Base-by-base conservation (phyloP, 352 stramenopile species). In the Phytophthora nicotianae region DNA sequence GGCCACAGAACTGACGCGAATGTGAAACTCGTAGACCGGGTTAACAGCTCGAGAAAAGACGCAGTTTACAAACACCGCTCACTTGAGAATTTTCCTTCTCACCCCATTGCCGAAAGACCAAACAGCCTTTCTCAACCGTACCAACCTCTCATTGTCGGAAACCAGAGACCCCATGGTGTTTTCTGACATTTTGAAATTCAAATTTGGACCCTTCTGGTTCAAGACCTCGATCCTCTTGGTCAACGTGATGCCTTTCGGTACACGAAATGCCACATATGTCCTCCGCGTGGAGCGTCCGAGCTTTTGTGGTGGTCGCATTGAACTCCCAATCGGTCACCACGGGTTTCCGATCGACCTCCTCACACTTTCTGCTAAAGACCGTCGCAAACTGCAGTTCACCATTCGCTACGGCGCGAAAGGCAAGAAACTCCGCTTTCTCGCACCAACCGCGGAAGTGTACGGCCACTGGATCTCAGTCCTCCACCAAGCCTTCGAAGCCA, bases 51-150 rank as follows among this genome's bases (percentile, higher is more conserved):
- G 40, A 46, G 40, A 26, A 27, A 46, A 46, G 5, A 46, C 40
- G 40, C 19, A 26, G 40, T 13, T 19, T 19, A 8, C 29, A 26
- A 3, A 26, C 40, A n/a, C 19, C 19, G 40, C 10, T 24, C 40
- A 46, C 40, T 46, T 26, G 40, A 46, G 40, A 46, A 46, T 46
- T 46, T 26, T n/a, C 19, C 40, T 27, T 46, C 40, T 46, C 19
- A 27, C 40, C 40, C 7, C 40, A 46, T 19, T 27, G 14, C 17
- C 40, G 19, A 27, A 46, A 46, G 17, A 46, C 26, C 40, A 26
- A 46, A 20, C 17, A n/a, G 20, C 40, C 40, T 27, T 26, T 46
- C n/a, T 46, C 40, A 46, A 26, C 40, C 7, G n/a, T n/a, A n/a
- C n/a, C n/a, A n/a, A n/a, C n/a, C n/a, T n/a, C 3, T 16, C 37